Base-by-base conservation (phyloP, 2,329 filamentous ascomycete genomes). In the Endoconidiophora laricicola region DNA sequence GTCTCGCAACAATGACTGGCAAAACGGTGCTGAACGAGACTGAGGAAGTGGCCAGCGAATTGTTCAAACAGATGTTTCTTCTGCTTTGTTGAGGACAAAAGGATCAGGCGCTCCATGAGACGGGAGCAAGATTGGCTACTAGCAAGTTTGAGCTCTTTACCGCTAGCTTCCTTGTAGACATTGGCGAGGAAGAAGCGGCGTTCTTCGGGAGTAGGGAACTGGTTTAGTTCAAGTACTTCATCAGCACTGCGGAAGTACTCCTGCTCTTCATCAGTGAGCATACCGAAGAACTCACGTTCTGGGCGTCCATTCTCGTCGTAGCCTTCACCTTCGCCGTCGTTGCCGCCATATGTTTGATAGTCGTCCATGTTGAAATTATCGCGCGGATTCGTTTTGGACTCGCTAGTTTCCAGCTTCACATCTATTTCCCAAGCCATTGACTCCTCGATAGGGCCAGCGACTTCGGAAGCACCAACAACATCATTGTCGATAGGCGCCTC, bases 1-100 rank as follows among this genome's bases (percentile, higher is more conserved):
- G 86, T 86, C 67, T 98, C 91, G 62, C 88, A 95, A 66, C 90
- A 96, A 68, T 98, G 91, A 54, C 88, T 94, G 4, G 91, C 91
- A 60, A 98, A 98, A 16, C 91, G 83, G 66, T 98, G 91, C 62
- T 93, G 88, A 47, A 95, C 80, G 24, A 98, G 74, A 58, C 88
- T 82, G 52, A 90, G 69, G 65, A 96, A 94, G 65, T 96, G 85
- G 33, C 83, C 81, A 18, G 72, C 79, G 63, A 96, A 95, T 42
- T 83, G 86, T 56, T 78, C 76, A 62, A 96, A 96, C 18, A 98
- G 67, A 44, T 73, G 73, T 70, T 94, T 94, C 64, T 94, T 81
- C 66, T 96, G 91, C 16, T 69, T 68, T 29, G 81, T 73, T 33
- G 77, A 82, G 24, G 86, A 90, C 55, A 94, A 69, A 49, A 88